Base-by-base conservation (phyloP, 768 basidiomycete species). In the Boletus sp. region DNA sequence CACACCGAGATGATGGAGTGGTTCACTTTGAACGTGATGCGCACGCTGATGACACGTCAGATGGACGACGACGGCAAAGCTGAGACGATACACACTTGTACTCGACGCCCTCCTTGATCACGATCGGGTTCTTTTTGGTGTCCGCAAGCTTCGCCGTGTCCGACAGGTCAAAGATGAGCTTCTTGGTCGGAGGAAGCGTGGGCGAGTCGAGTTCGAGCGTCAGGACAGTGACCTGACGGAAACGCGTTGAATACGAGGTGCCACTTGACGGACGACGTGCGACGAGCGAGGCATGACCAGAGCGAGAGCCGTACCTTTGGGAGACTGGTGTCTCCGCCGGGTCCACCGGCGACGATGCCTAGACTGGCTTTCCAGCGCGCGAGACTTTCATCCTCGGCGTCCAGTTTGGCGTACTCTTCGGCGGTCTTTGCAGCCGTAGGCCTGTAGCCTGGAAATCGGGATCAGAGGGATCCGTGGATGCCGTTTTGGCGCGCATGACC, bases 311-410 rank as follows among this genome's bases (percentile, higher is more conserved):
- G 41, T 59, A 89, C 92, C 83, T 91, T 92, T 50, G 90, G 89
- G 14, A 83, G 84, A 62, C 58, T 73, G 14, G 76, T 70, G 55
- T 76, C 67, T 18, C 68, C 75, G 14, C 48, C 30, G 5, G 69
- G 29, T 18, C 70, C 77, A 30, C 82, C 85, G 35, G 84, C 80
- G 50, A 82, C 80, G 58, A 98, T 85, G 52, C 96, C 96, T 29
- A 98, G 80, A 52, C 88, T 93, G 39, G 92, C 92, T 72, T 98
- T 98, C 96, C 96, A 98, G 61, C 93, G 86, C 33, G 89, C 86
- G 65, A 98, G 81, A 71, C 91, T 93, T 75, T 97, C 95, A 71
- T 98, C 95, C 59, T 90, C 80, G 32, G 89, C 86, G 75, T 97
- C 95, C 44, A 96, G 83, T 39, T 86, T 75, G 28, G 91, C 89